Evolutionary conservation across 139 green algal species (phyloP).

Genomic region (Pleodorina starrii): DNA sequence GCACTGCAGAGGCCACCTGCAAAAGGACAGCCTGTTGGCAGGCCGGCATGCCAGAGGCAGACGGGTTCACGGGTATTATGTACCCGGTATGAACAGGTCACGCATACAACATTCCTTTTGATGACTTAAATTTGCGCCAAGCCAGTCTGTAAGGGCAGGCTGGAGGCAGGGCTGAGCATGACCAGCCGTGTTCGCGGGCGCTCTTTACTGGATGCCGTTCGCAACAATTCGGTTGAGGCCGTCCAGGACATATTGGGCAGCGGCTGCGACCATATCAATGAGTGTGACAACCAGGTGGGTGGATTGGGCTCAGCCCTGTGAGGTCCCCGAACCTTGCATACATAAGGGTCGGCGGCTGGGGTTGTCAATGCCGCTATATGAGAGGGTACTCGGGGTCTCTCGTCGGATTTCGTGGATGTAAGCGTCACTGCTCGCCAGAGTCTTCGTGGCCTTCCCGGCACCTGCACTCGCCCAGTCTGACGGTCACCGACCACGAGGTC

Average conservation of each 20-base stretch:
- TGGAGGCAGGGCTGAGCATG: background rate
- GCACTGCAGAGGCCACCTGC: too few relatives aligned
- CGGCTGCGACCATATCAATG: background rate
- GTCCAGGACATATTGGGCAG: background rate
- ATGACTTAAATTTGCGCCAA: background rate
- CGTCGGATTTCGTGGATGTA: too few relatives aligned
- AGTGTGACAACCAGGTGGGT: conserved; percentile 44
- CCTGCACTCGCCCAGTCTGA: background rate
- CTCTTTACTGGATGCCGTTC: conserved; percentile 28
- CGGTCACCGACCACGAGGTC: background rate
- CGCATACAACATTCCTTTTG: too few relatives aligned
- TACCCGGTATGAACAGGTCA: too few relatives aligned
- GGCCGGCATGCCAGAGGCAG: too few relatives aligned
- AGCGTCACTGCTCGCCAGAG: too few relatives aligned
- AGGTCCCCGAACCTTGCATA: background rate
- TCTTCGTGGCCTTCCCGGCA: background rate
- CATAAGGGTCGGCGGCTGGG: background rate
- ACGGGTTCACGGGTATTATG: too few relatives aligned
- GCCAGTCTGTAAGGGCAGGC: background rate
- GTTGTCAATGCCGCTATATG: too few relatives aligned
- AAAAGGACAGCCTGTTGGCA: too few relatives aligned
- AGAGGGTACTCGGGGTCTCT: too few relatives aligned
- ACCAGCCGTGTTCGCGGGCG: background rate
- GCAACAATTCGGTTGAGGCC: conserved; percentile 24
- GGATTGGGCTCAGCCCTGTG: background rate